These are phyloP conservation scores for Dimocarpus longan DNA, from an alignment of 345 rosid genomes.

Conservation along the genomic window DNA sequence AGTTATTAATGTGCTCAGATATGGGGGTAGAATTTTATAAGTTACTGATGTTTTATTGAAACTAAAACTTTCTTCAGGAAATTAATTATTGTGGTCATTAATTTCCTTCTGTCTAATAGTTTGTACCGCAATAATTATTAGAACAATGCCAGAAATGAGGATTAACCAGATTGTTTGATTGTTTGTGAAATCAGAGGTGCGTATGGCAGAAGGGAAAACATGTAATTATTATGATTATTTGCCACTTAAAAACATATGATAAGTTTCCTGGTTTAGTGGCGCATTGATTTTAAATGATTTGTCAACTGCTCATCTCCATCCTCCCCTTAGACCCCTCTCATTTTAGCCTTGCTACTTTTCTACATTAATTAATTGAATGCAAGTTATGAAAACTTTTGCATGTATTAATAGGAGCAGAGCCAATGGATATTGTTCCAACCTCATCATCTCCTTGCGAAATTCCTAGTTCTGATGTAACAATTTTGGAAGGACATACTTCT, in stretches of 20 bases:
- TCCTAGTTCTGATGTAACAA: conserved; percentile 82
- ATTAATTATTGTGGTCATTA: not conserved
- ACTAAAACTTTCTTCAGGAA: not conserved
- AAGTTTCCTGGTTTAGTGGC: not conserved
- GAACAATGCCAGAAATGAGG: not conserved
- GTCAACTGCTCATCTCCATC: not conserved
- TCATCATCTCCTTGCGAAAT: conserved; percentile 68
- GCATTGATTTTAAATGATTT: not conserved
- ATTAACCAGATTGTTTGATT: not conserved
- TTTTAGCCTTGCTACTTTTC: not conserved
- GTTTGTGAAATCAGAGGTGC: not conserved
- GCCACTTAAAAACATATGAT: not conserved
- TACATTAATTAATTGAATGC: not conserved
- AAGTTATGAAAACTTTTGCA: not conserved
- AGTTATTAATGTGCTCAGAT: not conserved
- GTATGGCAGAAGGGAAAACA: not conserved
- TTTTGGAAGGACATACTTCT: conserved; percentile 96
- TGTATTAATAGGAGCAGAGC: conserved; percentile 57
- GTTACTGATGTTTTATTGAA: not conserved
- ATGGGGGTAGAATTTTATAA: not conserved
- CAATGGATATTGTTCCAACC: conserved; percentile 66
- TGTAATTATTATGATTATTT: not conserved
- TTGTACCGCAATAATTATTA: too few species aligned
- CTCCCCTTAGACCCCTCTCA: not conserved
- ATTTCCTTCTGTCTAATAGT: not conserved